Base-by-base conservation (phyloP, 306 rosid genomes). In the Cucurbita argyrosperma region DNA sequence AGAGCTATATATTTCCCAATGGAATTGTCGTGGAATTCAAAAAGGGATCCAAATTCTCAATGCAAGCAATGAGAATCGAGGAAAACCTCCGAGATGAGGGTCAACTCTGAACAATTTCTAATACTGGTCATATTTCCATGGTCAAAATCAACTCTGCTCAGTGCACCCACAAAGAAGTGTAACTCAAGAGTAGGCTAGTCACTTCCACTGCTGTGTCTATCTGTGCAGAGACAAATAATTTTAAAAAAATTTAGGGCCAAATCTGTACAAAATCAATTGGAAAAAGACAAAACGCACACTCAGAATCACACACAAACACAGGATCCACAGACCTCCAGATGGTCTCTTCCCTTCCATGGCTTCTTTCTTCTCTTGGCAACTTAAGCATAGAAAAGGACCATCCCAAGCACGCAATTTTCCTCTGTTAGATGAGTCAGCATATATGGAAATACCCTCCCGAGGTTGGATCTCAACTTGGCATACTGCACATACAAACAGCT, bases 331-430 rank as follows among this genome's bases (percentile, higher is more conserved):
- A 70, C 86, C 73, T 83, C 97, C 97, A 47, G 84, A 70, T 18
- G 78, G 75, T 90, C 86, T 84, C 82, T 89, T 91, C 79, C 97
- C 99, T 85, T 95, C 99, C 99, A 95, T 95, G 78, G 99, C 99
- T 80, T 89, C 99, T 87, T 89, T 91, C 86, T 95, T 95, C 85
- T 83, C 99, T 77, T 91, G 97, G 81, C 99, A 95, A 89, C 96
- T 86, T 55, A n/a, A 47, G 77, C 99, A 95, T 74, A 95, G 90
- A 82, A 95, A 95, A 71, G 99, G 99, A 68, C 99, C 99, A 56
- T 95, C 99, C 97, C 99, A 95, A 23, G 97, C 96, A 40, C 99
- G 96, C 83, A 87, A 63, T 82, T 84, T 91, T 72, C 79, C 87
- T 11, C 88, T 74, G 74, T 84, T 82, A 49, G 86, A 62, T 2